A percentile compares a stretch with the other conserved stretches of the same genome.
phyloP scores from a whole-genome alignment of 176 grass and related monocot species.

The Carex scoparia region DNA sequence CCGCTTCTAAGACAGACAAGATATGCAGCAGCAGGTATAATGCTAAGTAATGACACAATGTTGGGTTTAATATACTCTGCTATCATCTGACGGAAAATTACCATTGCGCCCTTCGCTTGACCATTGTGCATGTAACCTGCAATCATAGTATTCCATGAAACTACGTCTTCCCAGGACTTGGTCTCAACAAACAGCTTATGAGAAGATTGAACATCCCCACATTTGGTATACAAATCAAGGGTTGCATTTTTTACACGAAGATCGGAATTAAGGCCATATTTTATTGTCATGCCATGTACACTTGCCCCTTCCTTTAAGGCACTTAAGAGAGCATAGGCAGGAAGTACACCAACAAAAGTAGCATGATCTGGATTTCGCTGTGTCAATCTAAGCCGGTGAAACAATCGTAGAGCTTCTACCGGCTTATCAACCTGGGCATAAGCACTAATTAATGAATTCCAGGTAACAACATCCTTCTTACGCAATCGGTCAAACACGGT shows the following conservation, averaged over 20 bases:
- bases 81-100: constrained; percentile 36
- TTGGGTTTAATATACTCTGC: constrained; percentile 35
- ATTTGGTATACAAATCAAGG: constrained; percentile 45
- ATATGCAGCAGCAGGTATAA: constrained; percentile 36
- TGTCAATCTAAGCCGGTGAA: constrained; percentile 8
- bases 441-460: constrained; percentile 81
- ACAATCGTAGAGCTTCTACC: constrained; percentile 33
- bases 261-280: constrained; percentile 37
- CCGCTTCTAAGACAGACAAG: constrained; percentile 34
- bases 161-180: constrained; percentile 24
- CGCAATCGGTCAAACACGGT: constrained; percentile 59
- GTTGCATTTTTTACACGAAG: constrained; percentile 51
- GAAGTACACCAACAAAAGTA: constrained; percentile 37
- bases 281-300: constrained; percentile 34
- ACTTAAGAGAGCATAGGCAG: constrained; percentile 33
- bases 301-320: constrained; percentile 25
- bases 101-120: constrained; percentile 24
- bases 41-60: constrained; percentile 30
- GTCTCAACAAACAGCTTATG: constrained; percentile 29
- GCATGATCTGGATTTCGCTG: constrained; percentile 25
- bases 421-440: constrained; percentile 46
- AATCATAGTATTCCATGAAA: constrained; percentile 51
- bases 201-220: constrained; percentile 29
- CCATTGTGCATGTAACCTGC: constrained; percentile 43
- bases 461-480: constrained; percentile 63